Evolutionary conservation across 2,329 filamentous ascomycete species (phyloP).

Genomic region (Rhynchosporium agropyri): DNA sequence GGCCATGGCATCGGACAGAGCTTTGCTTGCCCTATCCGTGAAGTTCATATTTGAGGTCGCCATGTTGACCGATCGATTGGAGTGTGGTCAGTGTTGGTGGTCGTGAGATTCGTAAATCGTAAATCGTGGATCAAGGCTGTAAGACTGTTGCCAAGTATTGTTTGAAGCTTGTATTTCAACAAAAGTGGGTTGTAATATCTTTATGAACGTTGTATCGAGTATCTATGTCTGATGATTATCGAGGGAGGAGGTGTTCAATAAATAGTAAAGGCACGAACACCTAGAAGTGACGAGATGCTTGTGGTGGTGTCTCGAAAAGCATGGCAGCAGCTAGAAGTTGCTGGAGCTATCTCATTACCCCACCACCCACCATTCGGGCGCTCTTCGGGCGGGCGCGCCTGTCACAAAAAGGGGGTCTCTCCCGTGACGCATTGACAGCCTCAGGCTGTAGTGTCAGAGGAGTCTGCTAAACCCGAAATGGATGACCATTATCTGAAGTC

Average conservation of each 20-base stretch:
- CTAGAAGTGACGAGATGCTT: slow-evolving; percentile 18
- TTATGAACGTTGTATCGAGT: background rate
- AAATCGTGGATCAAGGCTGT: slow-evolving; percentile 12
- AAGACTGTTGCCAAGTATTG: background rate
- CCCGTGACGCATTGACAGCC: background rate
- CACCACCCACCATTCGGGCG: slow-evolving; percentile 2
- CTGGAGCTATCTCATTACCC: slow-evolving; percentile 17
- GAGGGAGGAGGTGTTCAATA: slow-evolving; percentile 5
- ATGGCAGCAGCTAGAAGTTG: slow-evolving; percentile 20
- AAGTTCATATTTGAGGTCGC: slow-evolving; percentile 78
- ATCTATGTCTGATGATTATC: background rate
- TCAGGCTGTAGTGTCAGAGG: background rate
- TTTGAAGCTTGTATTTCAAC: slow-evolving; percentile 1
- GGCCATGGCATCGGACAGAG: slow-evolving; percentile 83
- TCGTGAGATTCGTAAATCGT: slow-evolving; percentile 11
- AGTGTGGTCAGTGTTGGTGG: slow-evolving; percentile 33
- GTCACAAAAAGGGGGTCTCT: background rate
- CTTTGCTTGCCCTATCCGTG: slow-evolving; percentile 89
- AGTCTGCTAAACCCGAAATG: background rate
- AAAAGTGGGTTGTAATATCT: background rate
- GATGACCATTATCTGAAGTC: slow-evolving; percentile 5
- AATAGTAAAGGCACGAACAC: background rate
- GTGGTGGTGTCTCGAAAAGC: slow-evolving; percentile 21
- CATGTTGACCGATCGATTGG: slow-evolving; percentile 54
- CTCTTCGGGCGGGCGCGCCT: background rate